phyloP scores from a whole-genome alignment of 148 eudicot species.

The Bassia scoparia region DNA sequence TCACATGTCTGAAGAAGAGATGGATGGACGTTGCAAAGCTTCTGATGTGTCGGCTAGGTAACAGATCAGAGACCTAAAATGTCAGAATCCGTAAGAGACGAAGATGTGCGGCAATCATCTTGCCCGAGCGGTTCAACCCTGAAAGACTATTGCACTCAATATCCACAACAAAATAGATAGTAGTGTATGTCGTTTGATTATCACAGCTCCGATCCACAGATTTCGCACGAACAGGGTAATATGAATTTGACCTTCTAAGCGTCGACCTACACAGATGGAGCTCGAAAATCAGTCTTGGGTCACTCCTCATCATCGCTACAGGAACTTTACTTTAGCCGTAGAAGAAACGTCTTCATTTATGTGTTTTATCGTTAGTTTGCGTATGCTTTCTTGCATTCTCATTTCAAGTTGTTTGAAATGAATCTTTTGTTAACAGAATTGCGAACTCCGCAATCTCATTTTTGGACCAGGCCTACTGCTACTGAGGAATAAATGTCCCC shows the following conservation, averaged over 20 bases:
- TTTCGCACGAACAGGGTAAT: not conserved
- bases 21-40: constrained; percentile 82
- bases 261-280: not conserved
- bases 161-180: constrained; percentile 14
- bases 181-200: not conserved
- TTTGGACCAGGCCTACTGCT: not conserved
- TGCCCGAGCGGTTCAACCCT: constrained; percentile 30
- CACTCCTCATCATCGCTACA: not conserved
- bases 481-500: not conserved
- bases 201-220: not conserved
- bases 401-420: constrained; percentile 33
- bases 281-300: not conserved
- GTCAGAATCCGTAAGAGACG: constrained; percentile 52
- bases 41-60: constrained; percentile 54
- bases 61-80: constrained; percentile 76
- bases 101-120: constrained; percentile 43
- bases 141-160: constrained; percentile 28
- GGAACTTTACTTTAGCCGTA: not conserved
- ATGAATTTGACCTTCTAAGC: not conserved
- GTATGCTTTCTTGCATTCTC: constrained; percentile 22
- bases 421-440: not conserved
- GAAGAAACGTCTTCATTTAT: not conserved
- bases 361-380: constrained; percentile 5
- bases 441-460: not conserved
- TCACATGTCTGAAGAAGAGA: constrained; percentile 75